Evolutionary conservation across 129 eudicot genomes (phyloP), one percentile per base, ranked within the genome.

Genomic region (Lactuca sativa): DNA sequence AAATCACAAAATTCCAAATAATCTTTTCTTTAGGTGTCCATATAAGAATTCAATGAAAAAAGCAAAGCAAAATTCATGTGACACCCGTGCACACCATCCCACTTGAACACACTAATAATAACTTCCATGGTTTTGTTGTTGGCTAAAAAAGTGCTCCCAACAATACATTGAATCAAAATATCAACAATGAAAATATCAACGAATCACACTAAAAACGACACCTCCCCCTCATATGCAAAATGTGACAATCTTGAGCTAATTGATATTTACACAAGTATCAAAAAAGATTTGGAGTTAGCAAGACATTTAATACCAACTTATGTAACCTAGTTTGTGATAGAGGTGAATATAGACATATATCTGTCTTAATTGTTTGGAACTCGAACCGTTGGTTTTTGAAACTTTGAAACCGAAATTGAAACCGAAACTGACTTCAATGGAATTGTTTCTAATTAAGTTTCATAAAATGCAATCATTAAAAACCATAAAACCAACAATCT

Each of bases 31-130:
- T 38, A 63, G 16, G 9, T 7, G 31, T 7, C 37, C 25, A 16
- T 33, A 25, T 14, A 11, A 32, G 25, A 72, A 49, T 72, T 60
- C 54, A 72, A 36, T 49, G 15, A 62, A 56, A 21, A 55, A 56
- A 56, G 56, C 32, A 59, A 73, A 55, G 49, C 75, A 71, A 15
- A 59, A 71, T 58, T 71, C 75, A 63, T 62, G 70, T 62, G 77
- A 73, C 77, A 62, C 17, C 70, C 18, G 31, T 61, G 66, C 6
- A 16, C 6, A 9, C 4, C 25, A 12, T 3, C 75, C 15, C 15
- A 62, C 66, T 62, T 62, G 70, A 14, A 52, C 77, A 63, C 70
- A 73, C 57, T 73, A 37, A 62, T 37, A 34, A 53, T 21, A 62
- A 15, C 67, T 62, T 37, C 43, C 67, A 36, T 38, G 67, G n/a